Evolutionary conservation across 2,329 filamentous ascomycete species (phyloP).

Genomic region (Beauveria pseudobassiana): DNA sequence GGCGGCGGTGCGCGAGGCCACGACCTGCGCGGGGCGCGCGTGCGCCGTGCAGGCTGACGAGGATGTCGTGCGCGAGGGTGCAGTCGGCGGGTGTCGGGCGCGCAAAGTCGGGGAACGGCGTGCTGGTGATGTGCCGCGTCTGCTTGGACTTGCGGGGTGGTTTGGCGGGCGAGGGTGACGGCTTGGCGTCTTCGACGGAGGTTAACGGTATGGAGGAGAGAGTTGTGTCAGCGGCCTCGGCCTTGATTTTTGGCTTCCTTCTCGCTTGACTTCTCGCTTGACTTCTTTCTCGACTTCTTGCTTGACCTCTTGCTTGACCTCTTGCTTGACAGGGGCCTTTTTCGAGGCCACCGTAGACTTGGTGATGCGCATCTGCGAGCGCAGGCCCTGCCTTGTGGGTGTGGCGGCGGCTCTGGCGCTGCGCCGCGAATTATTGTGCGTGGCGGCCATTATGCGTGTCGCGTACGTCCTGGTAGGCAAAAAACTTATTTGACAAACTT

Average conservation of each 20-base stretch:
- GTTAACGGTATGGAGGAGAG: background rate
- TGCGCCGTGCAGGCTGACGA: slow-evolving; percentile 58
- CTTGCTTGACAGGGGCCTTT: background rate
- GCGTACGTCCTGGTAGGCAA: background rate
- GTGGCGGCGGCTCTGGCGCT: background rate
- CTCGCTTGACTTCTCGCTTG: background rate
- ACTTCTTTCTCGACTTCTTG: background rate
- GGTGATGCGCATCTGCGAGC: slow-evolving; percentile 11
- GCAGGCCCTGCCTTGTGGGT: background rate
- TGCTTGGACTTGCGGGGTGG: background rate
- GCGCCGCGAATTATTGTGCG: background rate
- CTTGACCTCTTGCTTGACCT: background rate
- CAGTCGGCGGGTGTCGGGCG: slow-evolving; percentile 63
- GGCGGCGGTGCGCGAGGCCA: slow-evolving; percentile 55
- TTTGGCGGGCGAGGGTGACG: background rate
- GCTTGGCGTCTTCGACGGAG: background rate
- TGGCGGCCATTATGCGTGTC: background rate
- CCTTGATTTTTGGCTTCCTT: background rate
- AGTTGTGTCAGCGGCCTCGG: background rate
- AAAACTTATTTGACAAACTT: background rate
- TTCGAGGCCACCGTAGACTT: background rate
- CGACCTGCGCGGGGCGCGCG: slow-evolving; percentile 54
- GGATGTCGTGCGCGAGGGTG: slow-evolving; percentile 56
- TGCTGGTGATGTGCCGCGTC: slow-evolving; percentile 15
- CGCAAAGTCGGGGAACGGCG: slow-evolving; percentile 61